Conservation (phyloP, 371 early-diverging fungal genomes). For the Homolaphlyctis polyrhiza region DNA sequence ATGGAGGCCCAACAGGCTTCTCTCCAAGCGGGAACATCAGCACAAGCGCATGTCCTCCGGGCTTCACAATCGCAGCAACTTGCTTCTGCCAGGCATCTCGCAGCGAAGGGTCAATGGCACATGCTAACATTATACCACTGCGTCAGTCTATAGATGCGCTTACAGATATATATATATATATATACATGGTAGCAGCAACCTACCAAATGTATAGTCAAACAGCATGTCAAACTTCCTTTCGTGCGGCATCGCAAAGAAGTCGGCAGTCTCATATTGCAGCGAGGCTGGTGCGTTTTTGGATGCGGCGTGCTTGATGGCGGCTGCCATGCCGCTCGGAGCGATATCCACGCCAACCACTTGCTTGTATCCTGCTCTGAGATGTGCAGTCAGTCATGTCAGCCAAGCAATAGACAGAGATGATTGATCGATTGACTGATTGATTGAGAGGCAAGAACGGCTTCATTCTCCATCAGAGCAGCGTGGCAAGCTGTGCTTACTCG, state of each 20-base stretch:
- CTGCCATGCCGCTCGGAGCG: neutral
- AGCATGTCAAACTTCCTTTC: neutral
- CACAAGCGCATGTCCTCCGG: slow-evolving; percentile 1
- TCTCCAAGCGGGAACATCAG: slow-evolving; percentile 3
- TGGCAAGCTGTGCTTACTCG: too few relatives aligned
- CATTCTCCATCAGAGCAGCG: too few relatives aligned
- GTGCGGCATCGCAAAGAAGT: neutral
- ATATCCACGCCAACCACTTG: neutral
- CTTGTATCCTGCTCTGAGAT: slow-evolving; percentile 4
- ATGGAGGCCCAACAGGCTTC: neutral
- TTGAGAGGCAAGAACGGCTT: too few relatives aligned
- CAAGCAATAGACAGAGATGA: too few relatives aligned
- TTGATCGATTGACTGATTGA: too few relatives aligned
- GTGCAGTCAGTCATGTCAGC: too few relatives aligned
- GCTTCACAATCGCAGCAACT: neutral
- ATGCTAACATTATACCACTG: too few relatives aligned
- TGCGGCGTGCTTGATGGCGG: neutral
- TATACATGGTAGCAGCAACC: too few relatives aligned
- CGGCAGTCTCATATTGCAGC: neutral
- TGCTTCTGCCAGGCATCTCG: neutral
- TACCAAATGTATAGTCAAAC: slow-evolving; percentile 4
- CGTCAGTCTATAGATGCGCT: too few relatives aligned
- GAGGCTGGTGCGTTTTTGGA: neutral
- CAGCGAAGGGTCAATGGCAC: slow-evolving; percentile 3
- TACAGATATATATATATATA: too few relatives aligned